These are phyloP conservation scores for Anaeromyces robustus DNA, from an alignment of 192 early-diverging fungal species.

Conservation along the genomic window DNA sequence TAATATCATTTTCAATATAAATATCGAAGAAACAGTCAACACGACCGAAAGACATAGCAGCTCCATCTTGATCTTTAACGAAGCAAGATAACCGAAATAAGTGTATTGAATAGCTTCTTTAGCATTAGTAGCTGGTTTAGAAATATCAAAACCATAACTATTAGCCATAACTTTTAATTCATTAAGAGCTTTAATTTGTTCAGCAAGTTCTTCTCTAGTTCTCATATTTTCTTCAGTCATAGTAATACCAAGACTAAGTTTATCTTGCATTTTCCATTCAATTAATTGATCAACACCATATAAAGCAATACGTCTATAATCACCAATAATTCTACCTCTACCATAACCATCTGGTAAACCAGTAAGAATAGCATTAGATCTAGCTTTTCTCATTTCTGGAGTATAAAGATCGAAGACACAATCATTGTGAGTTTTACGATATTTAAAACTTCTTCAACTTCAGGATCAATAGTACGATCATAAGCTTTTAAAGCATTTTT, in stretches of 20 bases:
- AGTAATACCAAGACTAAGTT: constrained; percentile 2
- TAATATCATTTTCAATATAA: constrained; percentile 9
- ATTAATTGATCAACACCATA: constrained; percentile 10
- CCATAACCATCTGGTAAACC: constrained; percentile 11
- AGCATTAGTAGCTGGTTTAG: constrained; percentile 6
- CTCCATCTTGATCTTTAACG: constrained; percentile 4
- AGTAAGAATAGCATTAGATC: constrained; percentile 9
- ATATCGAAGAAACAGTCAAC: constrained; percentile 10
- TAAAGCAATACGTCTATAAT: constrained; percentile 10
- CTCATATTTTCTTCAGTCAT: constrained; percentile 3
- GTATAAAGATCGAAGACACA: constrained; percentile 8
- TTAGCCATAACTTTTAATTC: constrained; percentile 3
- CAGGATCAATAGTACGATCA: constrained; percentile 1
- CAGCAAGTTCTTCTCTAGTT: constrained; percentile 6
- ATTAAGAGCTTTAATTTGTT: constrained; percentile 7
- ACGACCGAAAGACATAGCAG: constrained; percentile 6
- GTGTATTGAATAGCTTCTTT: constrained; percentile 8
- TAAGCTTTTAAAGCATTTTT: constrained; percentile 5
- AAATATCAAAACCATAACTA: constrained; percentile 6
- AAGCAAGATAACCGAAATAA: constrained; percentile 7
- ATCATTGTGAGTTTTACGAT: constrained; percentile 12
- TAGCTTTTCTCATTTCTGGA: constrained; percentile 6
- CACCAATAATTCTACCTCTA: constrained; percentile 7
- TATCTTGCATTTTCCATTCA: constrained; percentile 1
- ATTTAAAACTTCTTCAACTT: constrained; percentile 6